phyloP scores from a whole-genome alignment of 768 basidiomycete species.

The Lentinula lateritia region DNA sequence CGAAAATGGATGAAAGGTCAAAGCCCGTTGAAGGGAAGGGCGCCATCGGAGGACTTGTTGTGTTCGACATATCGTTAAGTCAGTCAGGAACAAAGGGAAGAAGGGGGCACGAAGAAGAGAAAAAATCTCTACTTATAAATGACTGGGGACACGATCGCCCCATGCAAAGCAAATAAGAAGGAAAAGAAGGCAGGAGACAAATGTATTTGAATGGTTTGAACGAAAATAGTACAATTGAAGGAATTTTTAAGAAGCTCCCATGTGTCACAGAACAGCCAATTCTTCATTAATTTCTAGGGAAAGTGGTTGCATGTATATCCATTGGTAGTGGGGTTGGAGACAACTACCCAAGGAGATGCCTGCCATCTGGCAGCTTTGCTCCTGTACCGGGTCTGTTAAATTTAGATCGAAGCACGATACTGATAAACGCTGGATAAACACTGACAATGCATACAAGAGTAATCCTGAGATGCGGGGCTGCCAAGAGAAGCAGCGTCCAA shows the following conservation, averaged over 20 bases:
- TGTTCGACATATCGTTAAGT: background rate
- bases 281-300: background rate
- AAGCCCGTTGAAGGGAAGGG: background rate
- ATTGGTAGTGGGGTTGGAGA: background rate
- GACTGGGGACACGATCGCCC: background rate
- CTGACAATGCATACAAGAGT: background rate
- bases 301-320: background rate
- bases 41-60: background rate
- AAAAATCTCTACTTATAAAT: background rate
- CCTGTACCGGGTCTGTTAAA: background rate
- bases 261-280: background rate
- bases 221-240: background rate
- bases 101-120: background rate
- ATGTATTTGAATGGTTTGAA: background rate
- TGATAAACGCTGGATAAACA: background rate
- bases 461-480: background rate
- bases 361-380: background rate
- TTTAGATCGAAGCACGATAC: background rate
- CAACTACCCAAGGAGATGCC: background rate
- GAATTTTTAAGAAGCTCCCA: background rate
- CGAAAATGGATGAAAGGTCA: background rate
- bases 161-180: background rate
- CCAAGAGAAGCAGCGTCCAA: background rate
- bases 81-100: background rate
- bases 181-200: background rate